phyloP scores from a whole-genome alignment of 164 flowering plant species.

The Kalanchoe fedtschenkoi region DNA sequence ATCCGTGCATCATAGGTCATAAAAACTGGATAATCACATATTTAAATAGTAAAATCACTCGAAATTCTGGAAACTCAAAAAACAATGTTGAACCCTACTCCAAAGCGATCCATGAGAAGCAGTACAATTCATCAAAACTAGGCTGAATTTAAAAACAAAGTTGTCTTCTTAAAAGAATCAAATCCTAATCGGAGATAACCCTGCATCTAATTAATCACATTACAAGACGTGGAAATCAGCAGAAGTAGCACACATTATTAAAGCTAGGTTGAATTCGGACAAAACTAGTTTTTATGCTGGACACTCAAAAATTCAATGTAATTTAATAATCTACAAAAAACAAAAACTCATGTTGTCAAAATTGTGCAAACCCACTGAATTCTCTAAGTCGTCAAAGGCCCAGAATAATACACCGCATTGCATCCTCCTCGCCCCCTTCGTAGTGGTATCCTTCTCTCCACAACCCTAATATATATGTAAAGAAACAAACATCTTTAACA shows the following conservation, averaged over 20 bases:
- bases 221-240: neutral
- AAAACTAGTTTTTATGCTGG: too few species aligned
- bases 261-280: too few species aligned
- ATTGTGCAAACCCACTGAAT: constrained; percentile 47
- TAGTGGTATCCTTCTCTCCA: constrained; percentile 4
- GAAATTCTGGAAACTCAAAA: too few species aligned
- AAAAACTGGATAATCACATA: neutral
- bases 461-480: constrained; percentile 17
- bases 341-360: constrained; percentile 28
- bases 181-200: neutral
- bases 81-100: too few species aligned
- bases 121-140: too few species aligned
- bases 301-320: too few species aligned
- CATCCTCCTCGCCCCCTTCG: constrained; percentile 17
- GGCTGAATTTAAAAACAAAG: neutral
- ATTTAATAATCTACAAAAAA: neutral
- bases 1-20: too few species aligned
- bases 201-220: too few species aligned
- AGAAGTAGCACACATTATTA: too few species aligned
- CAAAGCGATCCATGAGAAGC: too few species aligned
- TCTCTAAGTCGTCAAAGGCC: constrained; percentile 21
- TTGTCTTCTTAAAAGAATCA: neutral
- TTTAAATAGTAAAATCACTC: too few species aligned
- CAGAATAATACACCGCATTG: constrained; percentile 39
- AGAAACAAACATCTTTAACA: neutral